phyloP scores from a whole-genome alignment of 2,329 filamentous ascomycete genomes.

The Escovopsis sp. region DNA sequence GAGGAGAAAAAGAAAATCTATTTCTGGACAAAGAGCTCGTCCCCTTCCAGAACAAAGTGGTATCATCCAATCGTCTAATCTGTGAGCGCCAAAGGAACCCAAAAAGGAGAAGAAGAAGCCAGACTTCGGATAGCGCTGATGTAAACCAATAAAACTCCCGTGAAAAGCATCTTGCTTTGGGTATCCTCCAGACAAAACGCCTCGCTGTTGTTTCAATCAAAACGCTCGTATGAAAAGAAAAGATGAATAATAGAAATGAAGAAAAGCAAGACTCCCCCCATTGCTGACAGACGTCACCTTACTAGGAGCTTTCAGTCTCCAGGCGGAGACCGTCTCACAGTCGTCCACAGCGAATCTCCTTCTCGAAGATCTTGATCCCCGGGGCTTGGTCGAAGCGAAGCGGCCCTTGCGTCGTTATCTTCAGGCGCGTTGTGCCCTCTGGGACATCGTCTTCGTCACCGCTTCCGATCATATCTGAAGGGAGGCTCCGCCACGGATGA shows the following conservation, averaged over 20 bases:
- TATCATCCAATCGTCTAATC: too few species aligned
- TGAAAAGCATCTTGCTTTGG: too few species aligned
- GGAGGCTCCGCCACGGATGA: too few species aligned
- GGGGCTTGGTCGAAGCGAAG: constrained; percentile 25
- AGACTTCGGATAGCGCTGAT: too few species aligned
- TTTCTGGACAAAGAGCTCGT: neutral
- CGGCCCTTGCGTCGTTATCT: constrained; percentile 22
- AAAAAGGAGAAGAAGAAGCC: too few species aligned
- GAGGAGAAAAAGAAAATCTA: neutral
- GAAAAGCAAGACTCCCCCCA: neutral
- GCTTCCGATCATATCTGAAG: constrained; percentile 10
- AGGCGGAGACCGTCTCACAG: constrained; percentile 8
- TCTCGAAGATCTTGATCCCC: constrained; percentile 43
- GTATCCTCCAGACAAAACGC: too few species aligned
- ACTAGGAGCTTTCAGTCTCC: neutral
- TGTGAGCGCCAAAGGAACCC: too few species aligned
- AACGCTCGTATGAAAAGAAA: too few species aligned
- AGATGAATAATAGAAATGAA: neutral
- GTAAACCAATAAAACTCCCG: too few species aligned
- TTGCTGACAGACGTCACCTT: neutral
- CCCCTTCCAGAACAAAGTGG: too few species aligned
- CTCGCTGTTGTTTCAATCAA: neutral
- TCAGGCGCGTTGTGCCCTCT: constrained; percentile 18
- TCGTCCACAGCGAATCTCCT: constrained; percentile 32
- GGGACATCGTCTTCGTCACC: constrained; percentile 20